Conservation (phyloP, 257 asterid genomes). For the Craterostigma plantagineum region DNA sequence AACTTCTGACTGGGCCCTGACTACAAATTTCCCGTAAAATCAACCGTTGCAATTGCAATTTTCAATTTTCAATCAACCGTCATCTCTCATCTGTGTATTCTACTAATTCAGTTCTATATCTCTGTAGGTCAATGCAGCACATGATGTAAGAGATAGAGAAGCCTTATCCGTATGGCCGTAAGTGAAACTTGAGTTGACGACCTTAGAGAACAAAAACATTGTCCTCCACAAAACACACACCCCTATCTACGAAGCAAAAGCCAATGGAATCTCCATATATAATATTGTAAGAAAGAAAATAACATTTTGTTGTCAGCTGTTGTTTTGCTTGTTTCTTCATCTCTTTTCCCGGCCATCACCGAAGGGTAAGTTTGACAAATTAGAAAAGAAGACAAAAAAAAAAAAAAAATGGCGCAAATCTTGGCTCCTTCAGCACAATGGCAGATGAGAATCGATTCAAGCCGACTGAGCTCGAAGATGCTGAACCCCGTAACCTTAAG, state of each 20-base stretch:
- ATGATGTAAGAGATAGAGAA: slow-evolving; percentile 10
- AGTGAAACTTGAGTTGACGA: slow-evolving; percentile 16
- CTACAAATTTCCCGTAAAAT: too few species aligned
- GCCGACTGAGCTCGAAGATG: slow-evolving; percentile 47
- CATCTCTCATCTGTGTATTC: too few species aligned
- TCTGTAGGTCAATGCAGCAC: slow-evolving; percentile 9
- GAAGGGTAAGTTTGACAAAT: neutral
- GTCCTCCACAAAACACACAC: slow-evolving; percentile 60
- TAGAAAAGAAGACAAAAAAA: slow-evolving; percentile 13
- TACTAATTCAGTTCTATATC: slow-evolving; percentile 7
- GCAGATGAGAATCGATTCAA: slow-evolving; percentile 62
- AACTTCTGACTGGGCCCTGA: too few species aligned
- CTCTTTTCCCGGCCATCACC: neutral
- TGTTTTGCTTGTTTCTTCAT: slow-evolving; percentile 8
- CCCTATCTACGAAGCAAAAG: slow-evolving; percentile 75
- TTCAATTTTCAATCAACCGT: too few species aligned
- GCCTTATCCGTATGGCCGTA: slow-evolving; percentile 16
- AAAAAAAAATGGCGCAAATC: slow-evolving; percentile 71
- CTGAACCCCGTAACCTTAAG: slow-evolving; percentile 58
- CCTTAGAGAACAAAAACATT: slow-evolving; percentile 25
- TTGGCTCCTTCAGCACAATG: slow-evolving; percentile 93
- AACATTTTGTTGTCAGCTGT: neutral
- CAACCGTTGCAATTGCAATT: too few species aligned
- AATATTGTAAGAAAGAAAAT: too few species aligned
- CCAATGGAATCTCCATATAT: slow-evolving; percentile 20